Percentiles rank a stretch among this genome's conserved stretches.
phyloP scores from a whole-genome alignment of 2,329 filamentous ascomycete species.

The Furcasterigmium sp. region DNA sequence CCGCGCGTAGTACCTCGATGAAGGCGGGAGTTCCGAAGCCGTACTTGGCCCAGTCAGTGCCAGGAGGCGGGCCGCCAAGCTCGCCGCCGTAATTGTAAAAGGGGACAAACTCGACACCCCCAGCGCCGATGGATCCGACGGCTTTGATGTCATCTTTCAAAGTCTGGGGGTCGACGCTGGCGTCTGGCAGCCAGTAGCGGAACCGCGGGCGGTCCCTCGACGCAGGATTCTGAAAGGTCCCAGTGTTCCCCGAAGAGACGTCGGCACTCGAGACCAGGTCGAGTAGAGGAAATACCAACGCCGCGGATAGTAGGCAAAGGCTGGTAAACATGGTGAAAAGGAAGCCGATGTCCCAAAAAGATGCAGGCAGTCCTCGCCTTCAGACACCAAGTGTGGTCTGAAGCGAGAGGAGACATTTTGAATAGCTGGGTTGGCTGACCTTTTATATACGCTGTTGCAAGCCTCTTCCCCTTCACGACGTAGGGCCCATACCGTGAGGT shows the following conservation, averaged over 20 bases:
- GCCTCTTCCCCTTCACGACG: no score
- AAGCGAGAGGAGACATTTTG: no score
- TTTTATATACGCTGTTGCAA: no score
- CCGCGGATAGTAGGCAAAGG: no score
- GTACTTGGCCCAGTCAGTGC: slow-evolving; percentile 25
- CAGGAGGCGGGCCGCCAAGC: background rate
- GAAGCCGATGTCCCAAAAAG: no score
- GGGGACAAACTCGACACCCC: slow-evolving; percentile 18
- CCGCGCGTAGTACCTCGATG: slow-evolving; percentile 8
- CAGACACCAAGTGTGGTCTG: no score
- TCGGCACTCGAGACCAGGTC: no score
- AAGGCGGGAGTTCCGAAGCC: slow-evolving; percentile 31
- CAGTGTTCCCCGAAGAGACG: background rate
- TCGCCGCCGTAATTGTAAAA: slow-evolving; percentile 20
- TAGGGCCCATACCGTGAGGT: no score
- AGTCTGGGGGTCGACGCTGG: slow-evolving; percentile 10
- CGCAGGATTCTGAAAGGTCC: background rate
- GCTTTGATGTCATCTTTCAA: slow-evolving; percentile 14
- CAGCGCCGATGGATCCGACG: slow-evolving; percentile 12
- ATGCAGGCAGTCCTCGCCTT: no score
- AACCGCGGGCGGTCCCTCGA: slow-evolving; percentile 12
- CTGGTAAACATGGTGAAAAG: no score
- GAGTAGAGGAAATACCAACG: no score
- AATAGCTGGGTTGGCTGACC: no score
- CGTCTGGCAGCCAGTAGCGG: slow-evolving; percentile 21